Base-by-base conservation (phyloP, 768 basidiomycete species). In the Amyloporia xantha region DNA sequence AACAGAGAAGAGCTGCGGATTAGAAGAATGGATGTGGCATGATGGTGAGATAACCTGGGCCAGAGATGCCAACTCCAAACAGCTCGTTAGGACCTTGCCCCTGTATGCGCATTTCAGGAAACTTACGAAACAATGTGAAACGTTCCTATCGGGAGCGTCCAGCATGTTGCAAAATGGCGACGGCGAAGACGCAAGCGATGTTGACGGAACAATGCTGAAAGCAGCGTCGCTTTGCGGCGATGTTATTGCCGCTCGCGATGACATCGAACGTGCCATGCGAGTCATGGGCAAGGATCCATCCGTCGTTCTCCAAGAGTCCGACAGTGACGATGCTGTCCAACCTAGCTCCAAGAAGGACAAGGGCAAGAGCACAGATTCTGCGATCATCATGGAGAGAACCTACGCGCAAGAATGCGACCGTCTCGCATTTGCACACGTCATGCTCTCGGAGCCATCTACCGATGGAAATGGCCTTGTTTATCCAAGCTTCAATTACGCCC, bases 101-200 rank as follows among this genome's bases (percentile, higher is more conserved):
- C 67, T 76, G 12, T 75, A 74, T 56, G 64, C 68, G n/a, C 66
- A 74, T 57, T 79, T 80, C 62, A 71, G 69, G 56, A 79, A 78
- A 57, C 64, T 81, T 48, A 70, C 72, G 7, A 74, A 65, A 50
- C 79, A 78, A 48, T 72, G 71, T 48, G 69, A 75, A 54, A 68
- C 75, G 0, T 81, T 79, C 56, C 59, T 76, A 19, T 60, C 66
- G 0, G 75, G 75, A 2, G 76, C 74, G 5, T 59, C 62, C 24
- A 61, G 62, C n/a, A 65, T 79, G 57, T 60, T 75, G 43, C 66
- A 66, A 17, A 64, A 61, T 2, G 52, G 50, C 24, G 51, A 33
- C 11, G 52, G 51, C 19, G 59, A 56, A 36, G 61, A 51, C 5
- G n/a, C n/a, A n/a, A n/a, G n/a, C n/a, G 69, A 64, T 20, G 59